These are phyloP conservation scores for Venustampulla echinocandica DNA, from an alignment of 495 filamentous ascomycete genomes.

Conservation along the genomic window DNA sequence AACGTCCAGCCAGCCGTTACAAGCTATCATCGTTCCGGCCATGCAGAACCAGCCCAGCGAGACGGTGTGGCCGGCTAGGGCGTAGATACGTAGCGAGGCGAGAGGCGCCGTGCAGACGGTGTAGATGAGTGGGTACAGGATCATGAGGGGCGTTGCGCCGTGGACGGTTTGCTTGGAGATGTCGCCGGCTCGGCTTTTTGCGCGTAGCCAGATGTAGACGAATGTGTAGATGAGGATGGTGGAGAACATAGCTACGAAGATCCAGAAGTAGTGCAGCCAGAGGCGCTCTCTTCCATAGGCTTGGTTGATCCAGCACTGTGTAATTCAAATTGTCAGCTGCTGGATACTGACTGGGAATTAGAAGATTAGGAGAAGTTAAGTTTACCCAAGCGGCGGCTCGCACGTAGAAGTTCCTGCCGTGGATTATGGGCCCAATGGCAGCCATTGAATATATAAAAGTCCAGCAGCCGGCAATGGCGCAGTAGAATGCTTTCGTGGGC, in stretches of 20 bases:
- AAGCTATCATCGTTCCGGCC: conserved; percentile 64
- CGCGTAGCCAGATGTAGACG: conserved; percentile 51
- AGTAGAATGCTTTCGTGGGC: conserved; percentile 44
- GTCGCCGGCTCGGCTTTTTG: neutral
- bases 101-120: conserved; percentile 63
- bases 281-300: conserved; percentile 54
- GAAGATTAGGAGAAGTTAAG: conserved; percentile 5
- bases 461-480: conserved; percentile 46
- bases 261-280: conserved; percentile 71
- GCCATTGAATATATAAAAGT: conserved; percentile 49
- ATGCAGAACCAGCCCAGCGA: conserved; percentile 54
- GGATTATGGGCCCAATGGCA: conserved; percentile 42
- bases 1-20: conserved; percentile 67
- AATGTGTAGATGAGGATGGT: conserved; percentile 56
- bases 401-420: conserved; percentile 49
- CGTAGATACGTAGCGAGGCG: conserved; percentile 58
- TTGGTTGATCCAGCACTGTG: conserved; percentile 67
- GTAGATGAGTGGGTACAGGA: conserved; percentile 70
- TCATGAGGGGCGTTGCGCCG: conserved; percentile 54
- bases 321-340: too few species aligned
- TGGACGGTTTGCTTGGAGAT: conserved; percentile 18
- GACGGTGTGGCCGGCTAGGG: conserved; percentile 46
- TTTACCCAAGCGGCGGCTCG: conserved; percentile 56
- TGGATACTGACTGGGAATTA: too few species aligned
- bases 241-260: conserved; percentile 60